phyloP scores from a whole-genome alignment of 169 alveolate genomes.

The Eimeria necatrix region DNA sequence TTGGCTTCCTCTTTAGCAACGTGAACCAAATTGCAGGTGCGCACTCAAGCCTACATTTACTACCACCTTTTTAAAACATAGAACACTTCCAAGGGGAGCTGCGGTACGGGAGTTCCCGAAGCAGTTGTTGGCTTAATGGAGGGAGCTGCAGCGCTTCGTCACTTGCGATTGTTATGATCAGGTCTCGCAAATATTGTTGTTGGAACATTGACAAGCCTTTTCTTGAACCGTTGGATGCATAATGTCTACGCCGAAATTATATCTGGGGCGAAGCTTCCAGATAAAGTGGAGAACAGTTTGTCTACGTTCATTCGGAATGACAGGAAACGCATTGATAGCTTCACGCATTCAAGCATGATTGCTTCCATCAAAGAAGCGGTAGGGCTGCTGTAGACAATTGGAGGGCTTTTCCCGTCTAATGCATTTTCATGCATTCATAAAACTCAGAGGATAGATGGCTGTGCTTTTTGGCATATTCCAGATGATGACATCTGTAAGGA shows the following conservation, averaged over 20 bases:
- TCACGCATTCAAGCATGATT: constrained; percentile 53
- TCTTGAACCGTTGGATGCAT: constrained; percentile 49
- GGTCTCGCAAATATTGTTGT: constrained; percentile 58
- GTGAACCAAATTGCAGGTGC: constrained; percentile 67
- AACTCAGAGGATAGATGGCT: neutral
- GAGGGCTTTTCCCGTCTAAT: neutral
- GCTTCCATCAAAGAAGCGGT: constrained; percentile 36
- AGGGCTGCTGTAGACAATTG: neutral
- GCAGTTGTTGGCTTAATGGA: neutral
- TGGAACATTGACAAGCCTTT: constrained; percentile 50
- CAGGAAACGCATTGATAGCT: neutral
- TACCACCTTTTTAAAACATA: no score
- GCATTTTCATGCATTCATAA: neutral
- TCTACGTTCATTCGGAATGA: constrained; percentile 4
- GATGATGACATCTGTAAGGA: constrained; percentile 27
- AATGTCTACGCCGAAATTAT: constrained; percentile 55
- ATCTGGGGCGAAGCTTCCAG: constrained; percentile 35
- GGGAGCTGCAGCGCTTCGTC: neutral
- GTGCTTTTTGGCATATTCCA: neutral
- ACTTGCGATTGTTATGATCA: constrained; percentile 19
- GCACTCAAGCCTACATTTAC: neutral
- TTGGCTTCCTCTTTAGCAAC: constrained; percentile 69
- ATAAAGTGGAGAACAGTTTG: constrained; percentile 39
- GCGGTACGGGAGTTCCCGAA: neutral
- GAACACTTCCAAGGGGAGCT: neutral